Evolutionary conservation across 2,329 filamentous ascomycete species (phyloP), one percentile per base, ranked within the genome.

Genomic region (Cadophora sp.): DNA sequence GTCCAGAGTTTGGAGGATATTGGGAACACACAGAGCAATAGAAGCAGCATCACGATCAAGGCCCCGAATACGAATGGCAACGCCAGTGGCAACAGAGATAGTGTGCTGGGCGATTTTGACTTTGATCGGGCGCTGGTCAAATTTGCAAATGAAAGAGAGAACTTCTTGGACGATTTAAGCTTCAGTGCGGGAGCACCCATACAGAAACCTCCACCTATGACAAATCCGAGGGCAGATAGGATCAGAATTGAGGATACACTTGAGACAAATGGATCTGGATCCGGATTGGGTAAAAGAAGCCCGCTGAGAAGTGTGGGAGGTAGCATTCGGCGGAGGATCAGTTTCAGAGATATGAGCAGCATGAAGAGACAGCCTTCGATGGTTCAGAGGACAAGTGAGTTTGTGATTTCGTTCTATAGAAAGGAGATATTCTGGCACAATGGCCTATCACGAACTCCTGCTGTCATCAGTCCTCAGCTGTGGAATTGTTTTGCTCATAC

Each of bases 271-370:
- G 62, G 70, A 26, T 67, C 67, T 51, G 58, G 66, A 27, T 68
- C 55, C 27, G 59, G 59, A 22, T 50, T 66, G 16, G 71, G 65
- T 2, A 87, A 83, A 76, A 87, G 89, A 74, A 78, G 72, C 60
- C 77, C 77, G 12, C 66, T 79, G 56, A 73, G 73, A 61, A 77
- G 73, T 84, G 85, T 89, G 78, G 92, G 89, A 71, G 95, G 95
- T 55, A 97, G 94, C 81, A 92, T 99, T 75, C 89, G 95, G 71
- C 89, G 96, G 79, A 93, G 96, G 76, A 92, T 99, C 80, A 97
- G 95, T 75, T 93, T 95, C 79, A 88, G 91, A 74, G 96, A 97
- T 76, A 97, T 98, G 92, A 97, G 92, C 81, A 98, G 94, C 81
- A 87, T 93, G 83, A 95, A 95, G 83, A 90, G 94, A 79, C 92